phyloP scores from a whole-genome alignment of 192 early-diverging fungal species.

The Pilobolus umbonatus region DNA sequence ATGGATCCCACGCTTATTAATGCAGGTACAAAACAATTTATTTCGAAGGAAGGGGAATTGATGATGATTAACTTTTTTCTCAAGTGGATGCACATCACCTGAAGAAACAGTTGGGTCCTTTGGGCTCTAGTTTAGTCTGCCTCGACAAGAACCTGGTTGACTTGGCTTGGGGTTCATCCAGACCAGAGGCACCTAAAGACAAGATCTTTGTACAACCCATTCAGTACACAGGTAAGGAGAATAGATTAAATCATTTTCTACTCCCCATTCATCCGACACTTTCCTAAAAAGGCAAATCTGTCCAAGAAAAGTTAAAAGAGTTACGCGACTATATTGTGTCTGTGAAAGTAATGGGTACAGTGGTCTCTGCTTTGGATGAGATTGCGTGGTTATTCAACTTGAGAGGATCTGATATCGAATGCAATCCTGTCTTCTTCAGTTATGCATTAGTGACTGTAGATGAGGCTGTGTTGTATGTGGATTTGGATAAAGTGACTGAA shows the following conservation, averaged over 20 bases:
- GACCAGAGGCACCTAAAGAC: conserved; percentile 71
- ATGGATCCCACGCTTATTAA: conserved; percentile 88
- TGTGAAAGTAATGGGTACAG: conserved; percentile 66
- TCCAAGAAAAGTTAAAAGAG: conserved; percentile 62
- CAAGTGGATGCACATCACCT: conserved; percentile 29
- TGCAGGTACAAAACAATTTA: conserved; percentile 48
- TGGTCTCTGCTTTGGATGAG: conserved; percentile 90
- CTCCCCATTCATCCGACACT: conserved; percentile 1
- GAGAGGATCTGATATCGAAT: conserved; percentile 91
- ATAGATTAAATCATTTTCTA: neutral
- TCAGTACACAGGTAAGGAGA: conserved; percentile 60
- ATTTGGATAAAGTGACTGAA: conserved; percentile 63
- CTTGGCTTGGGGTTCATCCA: conserved; percentile 66
- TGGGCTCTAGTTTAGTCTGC: conserved; percentile 64
- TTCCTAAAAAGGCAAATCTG: conserved; percentile 14
- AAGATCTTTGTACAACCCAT: conserved; percentile 59
- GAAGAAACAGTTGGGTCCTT: conserved; percentile 18
- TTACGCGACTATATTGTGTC: conserved; percentile 60
- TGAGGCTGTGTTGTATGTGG: conserved; percentile 70
- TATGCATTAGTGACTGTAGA: conserved; percentile 79
- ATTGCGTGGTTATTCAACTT: conserved; percentile 97
- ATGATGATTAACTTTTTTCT: neutral
- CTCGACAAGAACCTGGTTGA: conserved; percentile 83
- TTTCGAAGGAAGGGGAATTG: neutral
- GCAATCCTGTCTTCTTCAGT: conserved; percentile 95